Evolutionary conservation across 305 asterid genomes (phyloP).

Genomic region (Solanum hybrid): DNA sequence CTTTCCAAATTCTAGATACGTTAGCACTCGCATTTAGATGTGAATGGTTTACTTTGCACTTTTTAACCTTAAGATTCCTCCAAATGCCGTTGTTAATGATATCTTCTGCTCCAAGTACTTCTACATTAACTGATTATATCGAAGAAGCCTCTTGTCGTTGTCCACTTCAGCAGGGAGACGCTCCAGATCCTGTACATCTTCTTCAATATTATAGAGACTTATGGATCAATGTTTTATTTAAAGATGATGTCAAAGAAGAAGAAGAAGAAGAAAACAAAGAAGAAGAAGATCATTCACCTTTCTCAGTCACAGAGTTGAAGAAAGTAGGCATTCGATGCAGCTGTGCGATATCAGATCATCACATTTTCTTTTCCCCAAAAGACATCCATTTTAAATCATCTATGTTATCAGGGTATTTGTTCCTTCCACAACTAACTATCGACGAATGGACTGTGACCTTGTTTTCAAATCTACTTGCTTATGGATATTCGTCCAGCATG

Average conservation of each 20-base stretch:
- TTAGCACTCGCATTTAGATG: neutral
- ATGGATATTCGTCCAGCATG: neutral
- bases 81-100: neutral
- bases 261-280: neutral
- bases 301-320: neutral
- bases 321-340: neutral
- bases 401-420: neutral
- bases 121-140: neutral
- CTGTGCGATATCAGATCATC: neutral
- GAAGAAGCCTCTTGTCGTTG: neutral
- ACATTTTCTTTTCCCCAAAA: too few species aligned
- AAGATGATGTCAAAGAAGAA: too few species aligned
- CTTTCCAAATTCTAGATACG: neutral
- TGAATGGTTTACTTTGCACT: too few species aligned
- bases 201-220: neutral
- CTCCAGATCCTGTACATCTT: neutral
- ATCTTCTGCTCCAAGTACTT: neutral
- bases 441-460: neutral
- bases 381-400: neutral
- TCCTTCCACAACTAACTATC: neutral
- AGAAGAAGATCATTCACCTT: neutral
- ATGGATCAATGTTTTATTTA: neutral
- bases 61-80: neutral
- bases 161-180: neutral
- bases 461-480: neutral